Conservation (phyloP, 2,329 filamentous ascomycete genomes). For the Aspergillus unguis region DNA sequence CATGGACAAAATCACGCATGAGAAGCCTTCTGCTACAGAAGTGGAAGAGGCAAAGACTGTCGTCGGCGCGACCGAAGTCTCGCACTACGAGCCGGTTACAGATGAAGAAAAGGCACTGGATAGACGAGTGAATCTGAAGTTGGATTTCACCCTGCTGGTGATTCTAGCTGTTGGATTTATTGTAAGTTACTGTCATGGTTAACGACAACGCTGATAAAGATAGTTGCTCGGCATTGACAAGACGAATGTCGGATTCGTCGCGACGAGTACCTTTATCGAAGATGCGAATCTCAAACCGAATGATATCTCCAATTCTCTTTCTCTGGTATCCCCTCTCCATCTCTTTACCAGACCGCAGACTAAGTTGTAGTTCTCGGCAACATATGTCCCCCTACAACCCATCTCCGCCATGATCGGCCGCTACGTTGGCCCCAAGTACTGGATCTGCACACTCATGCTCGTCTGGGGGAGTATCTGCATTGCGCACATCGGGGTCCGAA, state of each 20-base stretch:
- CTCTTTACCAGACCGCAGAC: background rate
- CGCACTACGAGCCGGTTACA: background rate
- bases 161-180: conserved; percentile 4
- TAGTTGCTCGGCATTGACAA: conserved; percentile 13
- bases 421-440: conserved; percentile 14
- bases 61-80: background rate
- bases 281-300: conserved; percentile 10
- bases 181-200: background rate
- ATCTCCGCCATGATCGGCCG: conserved; percentile 14
- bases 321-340: background rate
- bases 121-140: background rate
- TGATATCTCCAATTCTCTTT: conserved; percentile 11
- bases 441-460: conserved; percentile 12
- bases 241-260: conserved; percentile 12
- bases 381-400: conserved; percentile 19
- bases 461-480: conserved; percentile 17
- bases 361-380: conserved; percentile 12
- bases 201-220: background rate
- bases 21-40: conserved; percentile 4
- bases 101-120: conserved; percentile 1
- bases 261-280: conserved; percentile 12
- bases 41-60: conserved; percentile 1
- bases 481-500: conserved; percentile 5
- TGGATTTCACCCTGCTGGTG: background rate
- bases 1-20: background rate